These are phyloP conservation scores for Helminthosporium solani DNA, from an alignment of 2,329 filamentous ascomycete species.

Conservation along the genomic window DNA sequence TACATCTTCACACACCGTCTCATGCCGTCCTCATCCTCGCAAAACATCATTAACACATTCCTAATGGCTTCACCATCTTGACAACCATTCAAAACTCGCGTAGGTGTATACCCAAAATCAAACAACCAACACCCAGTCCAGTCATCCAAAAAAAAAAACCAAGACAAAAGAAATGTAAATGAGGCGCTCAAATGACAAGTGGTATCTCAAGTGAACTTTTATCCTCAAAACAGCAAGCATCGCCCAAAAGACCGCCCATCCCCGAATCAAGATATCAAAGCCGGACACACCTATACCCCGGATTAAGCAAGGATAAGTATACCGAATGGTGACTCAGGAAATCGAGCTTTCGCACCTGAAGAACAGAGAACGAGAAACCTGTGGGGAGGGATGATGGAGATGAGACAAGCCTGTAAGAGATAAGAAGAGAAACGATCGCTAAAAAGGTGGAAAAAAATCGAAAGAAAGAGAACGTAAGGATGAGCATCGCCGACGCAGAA, in stretches of 20 bases:
- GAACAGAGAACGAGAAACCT: neutral
- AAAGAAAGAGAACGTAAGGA: neutral
- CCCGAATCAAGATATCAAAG: neutral
- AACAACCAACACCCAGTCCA: conserved; percentile 1
- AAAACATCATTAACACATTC: neutral
- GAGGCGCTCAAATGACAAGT: conserved; percentile 14
- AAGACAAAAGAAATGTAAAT: neutral
- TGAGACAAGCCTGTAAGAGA: neutral
- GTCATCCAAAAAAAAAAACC: conserved; percentile 3
- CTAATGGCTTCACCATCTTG: neutral
- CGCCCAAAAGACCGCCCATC: conserved; percentile 5
- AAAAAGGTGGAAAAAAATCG: neutral
- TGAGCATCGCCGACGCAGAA: neutral
- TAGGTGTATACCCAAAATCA: neutral
- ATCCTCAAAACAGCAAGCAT: neutral
- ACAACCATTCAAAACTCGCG: neutral
- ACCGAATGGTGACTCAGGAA: conserved; percentile 2
- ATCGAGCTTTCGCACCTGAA: neutral
- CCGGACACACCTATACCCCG: conserved; percentile 5
- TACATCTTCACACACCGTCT: neutral
- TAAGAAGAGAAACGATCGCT: neutral
- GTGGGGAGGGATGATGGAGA: too few relatives aligned
- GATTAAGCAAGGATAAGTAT: conserved; percentile 6
- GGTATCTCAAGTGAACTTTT: conserved; percentile 24
- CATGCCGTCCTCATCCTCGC: too few relatives aligned